Evolutionary conservation across 495 filamentous ascomycete species (phyloP).

Genomic region (Penicillium coprophilum): DNA sequence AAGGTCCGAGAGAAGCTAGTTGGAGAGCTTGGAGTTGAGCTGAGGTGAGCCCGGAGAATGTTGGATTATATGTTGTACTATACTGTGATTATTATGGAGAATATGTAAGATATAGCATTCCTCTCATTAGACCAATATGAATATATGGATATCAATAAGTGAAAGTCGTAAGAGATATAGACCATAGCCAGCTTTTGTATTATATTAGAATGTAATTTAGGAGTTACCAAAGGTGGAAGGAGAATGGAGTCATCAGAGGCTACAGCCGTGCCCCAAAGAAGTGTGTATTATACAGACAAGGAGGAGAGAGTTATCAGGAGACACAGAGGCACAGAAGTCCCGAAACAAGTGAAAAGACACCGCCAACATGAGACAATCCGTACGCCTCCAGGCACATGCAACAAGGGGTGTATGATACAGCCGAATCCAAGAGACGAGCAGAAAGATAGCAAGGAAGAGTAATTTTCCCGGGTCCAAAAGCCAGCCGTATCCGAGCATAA

Average conservation of each 20-base stretch:
- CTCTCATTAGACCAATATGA: background rate
- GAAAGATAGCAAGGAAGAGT: constrained; percentile 26
- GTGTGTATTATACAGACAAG: constrained; percentile 37
- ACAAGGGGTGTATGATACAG: constrained; percentile 45
- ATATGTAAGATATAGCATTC: constrained; percentile 24
- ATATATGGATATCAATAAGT: background rate
- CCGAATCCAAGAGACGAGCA: constrained; percentile 33
- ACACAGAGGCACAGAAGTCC: constrained; percentile 22
- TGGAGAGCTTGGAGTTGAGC: constrained; percentile 71
- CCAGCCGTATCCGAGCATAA: constrained; percentile 28
- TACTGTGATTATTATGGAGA: constrained; percentile 11
- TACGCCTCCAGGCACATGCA: constrained; percentile 39
- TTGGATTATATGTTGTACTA: constrained; percentile 19
- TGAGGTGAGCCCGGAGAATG: constrained; percentile 54
- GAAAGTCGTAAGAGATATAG: background rate
- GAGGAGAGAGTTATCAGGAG: constrained; percentile 38
- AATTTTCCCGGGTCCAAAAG: constrained; percentile 26
- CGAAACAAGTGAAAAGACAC: constrained; percentile 25
- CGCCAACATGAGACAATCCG: constrained; percentile 35
- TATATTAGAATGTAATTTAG: background rate
- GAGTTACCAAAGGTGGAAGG: background rate
- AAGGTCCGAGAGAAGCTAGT: constrained; percentile 61
- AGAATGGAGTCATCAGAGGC: constrained; percentile 14
- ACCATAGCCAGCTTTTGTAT: background rate
- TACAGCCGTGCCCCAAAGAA: constrained; percentile 4